Base-by-base conservation (phyloP, 2,329 filamentous ascomycete species). In the Claviceps spartinae region DNA sequence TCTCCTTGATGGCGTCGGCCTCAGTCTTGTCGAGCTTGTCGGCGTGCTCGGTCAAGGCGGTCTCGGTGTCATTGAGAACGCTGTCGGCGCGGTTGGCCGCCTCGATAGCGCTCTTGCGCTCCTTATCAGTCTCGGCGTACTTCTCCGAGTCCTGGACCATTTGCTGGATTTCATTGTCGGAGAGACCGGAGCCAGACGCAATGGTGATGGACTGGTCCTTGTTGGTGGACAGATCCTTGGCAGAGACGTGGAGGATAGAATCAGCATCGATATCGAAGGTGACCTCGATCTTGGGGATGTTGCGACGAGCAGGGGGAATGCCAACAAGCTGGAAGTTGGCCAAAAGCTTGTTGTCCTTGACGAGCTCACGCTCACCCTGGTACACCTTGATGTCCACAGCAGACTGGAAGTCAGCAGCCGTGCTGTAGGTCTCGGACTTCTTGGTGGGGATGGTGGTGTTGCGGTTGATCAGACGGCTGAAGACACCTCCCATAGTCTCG, bases 171-270 rank as follows among this genome's bases (percentile, higher is more conserved):
- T 98, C 91, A 52, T 78, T 72, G 56, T 98, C 90, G 47, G 88
- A 95, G 54, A 97, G 86, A 82, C 93, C 91, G 59, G 91, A 97
- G 70, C 91, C 93, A 54, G 90, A 96, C 52, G 91, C 90, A 69
- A 98, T 95, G 69, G 91, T 97, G 75, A 98, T 97, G 57, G 90
- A 96, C 79, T 98, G 91, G 69, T 97, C 91, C 84, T 96, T 97
- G 83, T 88, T 88, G 74, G 90, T 97, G 62, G 89, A 91, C 85
- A 97, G 96, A 77, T 97, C 91, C 81, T 95, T 95, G 71, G 91
- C 91, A 71, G 93, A 86, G 58, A 97, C 91, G 77, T 96, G 90
- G 63, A 97, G 89, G 63, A 97, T 96, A 18, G 89, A 95, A 72
- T 97, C 89, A 65, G 91, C 91, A 63, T 97, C 91, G 69, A 97